These are phyloP conservation scores for Coriolopsis trogii DNA, from an alignment of 1,284 basidiomycete species.

Conservation along the genomic window DNA sequence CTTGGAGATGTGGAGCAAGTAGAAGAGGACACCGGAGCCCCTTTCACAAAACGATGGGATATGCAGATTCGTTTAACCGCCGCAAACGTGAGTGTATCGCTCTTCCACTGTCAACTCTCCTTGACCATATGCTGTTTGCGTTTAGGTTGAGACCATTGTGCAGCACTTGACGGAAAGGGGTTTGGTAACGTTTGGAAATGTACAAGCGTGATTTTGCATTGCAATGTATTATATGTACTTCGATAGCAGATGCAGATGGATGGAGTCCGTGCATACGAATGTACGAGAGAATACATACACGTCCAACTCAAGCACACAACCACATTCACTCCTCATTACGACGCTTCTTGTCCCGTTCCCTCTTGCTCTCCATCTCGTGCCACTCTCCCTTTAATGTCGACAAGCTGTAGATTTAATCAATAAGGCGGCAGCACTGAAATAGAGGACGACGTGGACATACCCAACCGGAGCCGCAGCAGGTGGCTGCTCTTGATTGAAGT, in stretches of 20 bases:
- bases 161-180: constrained; percentile 76
- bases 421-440: constrained; percentile 1
- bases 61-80: constrained; percentile 85
- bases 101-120: too few species aligned
- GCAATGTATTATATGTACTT: constrained; percentile 24
- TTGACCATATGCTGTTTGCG: not conserved
- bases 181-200: constrained; percentile 47
- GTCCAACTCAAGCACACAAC: constrained; percentile 7
- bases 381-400: constrained; percentile 87
- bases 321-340: constrained; percentile 46
- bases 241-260: constrained; percentile 22
- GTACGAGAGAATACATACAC: constrained; percentile 27
- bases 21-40: constrained; percentile 85
- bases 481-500: constrained; percentile 85
- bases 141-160: constrained; percentile 81
- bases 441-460: constrained; percentile 56
- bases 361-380: constrained; percentile 92
- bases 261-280: constrained; percentile 19
- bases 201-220: constrained; percentile 32
- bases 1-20: constrained; percentile 84
- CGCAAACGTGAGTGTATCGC: constrained; percentile 70
- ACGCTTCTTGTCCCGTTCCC: constrained; percentile 79
- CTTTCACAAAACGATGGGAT: constrained; percentile 92
- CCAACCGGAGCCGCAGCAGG: constrained; percentile 73
- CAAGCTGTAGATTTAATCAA: constrained; percentile 49